phyloP scores from a whole-genome alignment of 176 grass and related monocot species.

The Triticum monococcum region DNA sequence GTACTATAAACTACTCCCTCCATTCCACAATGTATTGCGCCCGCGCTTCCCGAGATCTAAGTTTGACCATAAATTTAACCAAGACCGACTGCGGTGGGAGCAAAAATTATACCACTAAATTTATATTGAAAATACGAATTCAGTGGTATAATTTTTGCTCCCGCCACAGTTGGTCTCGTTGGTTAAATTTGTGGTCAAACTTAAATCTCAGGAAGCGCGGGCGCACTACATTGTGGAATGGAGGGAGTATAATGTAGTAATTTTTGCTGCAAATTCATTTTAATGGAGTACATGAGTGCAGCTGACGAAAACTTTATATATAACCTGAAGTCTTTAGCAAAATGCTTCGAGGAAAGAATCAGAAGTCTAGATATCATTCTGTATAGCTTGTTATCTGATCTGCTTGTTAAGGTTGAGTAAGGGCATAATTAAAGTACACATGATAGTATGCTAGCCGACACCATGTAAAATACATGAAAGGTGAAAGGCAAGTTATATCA shows the following conservation, averaged over 20 bases:
- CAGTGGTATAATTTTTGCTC: too few relatives aligned
- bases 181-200: too few relatives aligned
- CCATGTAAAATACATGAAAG: conserved; percentile 4
- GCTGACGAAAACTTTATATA: background rate
- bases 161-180: too few relatives aligned
- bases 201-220: too few relatives aligned
- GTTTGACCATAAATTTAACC: too few relatives aligned
- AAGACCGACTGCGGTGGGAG: too few relatives aligned
- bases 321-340: background rate
- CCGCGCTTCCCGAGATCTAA: too few relatives aligned
- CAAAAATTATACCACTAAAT: too few relatives aligned
- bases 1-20: background rate
- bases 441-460: conserved; percentile 5
- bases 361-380: conserved; percentile 10
- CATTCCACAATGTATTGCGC: too few relatives aligned
- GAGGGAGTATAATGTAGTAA: background rate
- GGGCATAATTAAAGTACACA: conserved; percentile 12
- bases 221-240: too few relatives aligned
- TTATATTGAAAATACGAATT: too few relatives aligned
- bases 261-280: conserved; percentile 9
- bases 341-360: conserved; percentile 5
- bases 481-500: background rate
- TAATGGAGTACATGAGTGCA: conserved; percentile 4
- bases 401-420: conserved; percentile 9
- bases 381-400: background rate